These are phyloP conservation scores for Pseudogymnoascus sp. DNA, from an alignment of 2,329 filamentous ascomycete genomes.

Conservation along the genomic window DNA sequence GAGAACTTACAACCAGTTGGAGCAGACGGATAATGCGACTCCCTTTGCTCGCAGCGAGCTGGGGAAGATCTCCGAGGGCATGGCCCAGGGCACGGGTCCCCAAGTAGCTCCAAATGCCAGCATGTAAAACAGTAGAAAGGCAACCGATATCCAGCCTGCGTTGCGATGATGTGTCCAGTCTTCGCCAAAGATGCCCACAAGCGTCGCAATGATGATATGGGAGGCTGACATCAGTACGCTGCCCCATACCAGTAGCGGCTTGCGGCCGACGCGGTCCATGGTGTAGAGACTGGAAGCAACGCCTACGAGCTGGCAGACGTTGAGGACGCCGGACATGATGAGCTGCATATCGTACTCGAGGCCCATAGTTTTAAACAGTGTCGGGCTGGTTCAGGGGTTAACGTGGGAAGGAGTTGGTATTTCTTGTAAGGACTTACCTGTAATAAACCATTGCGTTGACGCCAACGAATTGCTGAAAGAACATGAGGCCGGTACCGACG, in stretches of 20 bases:
- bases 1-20: slow-evolving; percentile 46
- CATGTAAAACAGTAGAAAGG: slow-evolving; percentile 52
- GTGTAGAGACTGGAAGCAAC: slow-evolving; percentile 39
- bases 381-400: slow-evolving; percentile 30
- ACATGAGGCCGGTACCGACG: slow-evolving; percentile 44
- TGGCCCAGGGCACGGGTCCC: slow-evolving; percentile 29
- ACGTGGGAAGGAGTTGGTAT: background rate
- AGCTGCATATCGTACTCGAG: slow-evolving; percentile 38
- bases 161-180: slow-evolving; percentile 42
- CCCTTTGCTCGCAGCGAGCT: slow-evolving; percentile 53
- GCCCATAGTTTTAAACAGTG: slow-evolving; percentile 45
- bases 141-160: slow-evolving; percentile 47
- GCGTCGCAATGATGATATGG: slow-evolving; percentile 42
- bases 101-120: slow-evolving; percentile 41
- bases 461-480: slow-evolving; percentile 48
- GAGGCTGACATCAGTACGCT: slow-evolving; percentile 37
- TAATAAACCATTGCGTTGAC: slow-evolving; percentile 54
- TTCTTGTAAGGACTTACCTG: slow-evolving; percentile 30
- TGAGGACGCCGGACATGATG: slow-evolving; percentile 44
- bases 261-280: slow-evolving; percentile 40
- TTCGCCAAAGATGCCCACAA: slow-evolving; percentile 44
- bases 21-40: slow-evolving; percentile 53
- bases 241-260: slow-evolving; percentile 38
- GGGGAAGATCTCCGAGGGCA: slow-evolving; percentile 55
- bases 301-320: slow-evolving; percentile 40